These are phyloP conservation scores for Penicilliopsis zonata DNA, from an alignment of 495 filamentous ascomycete genomes.

Conservation along the genomic window DNA sequence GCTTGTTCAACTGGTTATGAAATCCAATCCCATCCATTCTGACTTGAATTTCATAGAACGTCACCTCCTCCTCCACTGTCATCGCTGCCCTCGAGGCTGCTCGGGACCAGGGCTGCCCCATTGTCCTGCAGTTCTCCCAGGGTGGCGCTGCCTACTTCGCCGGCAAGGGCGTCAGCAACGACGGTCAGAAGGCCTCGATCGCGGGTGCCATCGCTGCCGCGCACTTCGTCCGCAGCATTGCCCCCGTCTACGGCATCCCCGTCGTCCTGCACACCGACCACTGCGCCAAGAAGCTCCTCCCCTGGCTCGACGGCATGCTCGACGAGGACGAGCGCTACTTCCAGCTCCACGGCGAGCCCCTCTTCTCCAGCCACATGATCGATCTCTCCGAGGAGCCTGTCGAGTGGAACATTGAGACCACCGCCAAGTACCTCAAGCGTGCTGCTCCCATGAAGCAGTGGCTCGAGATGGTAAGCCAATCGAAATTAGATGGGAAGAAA, in stretches of 20 bases:
- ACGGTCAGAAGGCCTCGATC: slow-evolving; percentile 77
- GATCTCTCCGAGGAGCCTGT: slow-evolving; percentile 85
- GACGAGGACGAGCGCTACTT: slow-evolving; percentile 86
- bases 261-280: slow-evolving; percentile 90
- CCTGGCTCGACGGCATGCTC: slow-evolving; percentile 94
- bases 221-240: slow-evolving; percentile 84
- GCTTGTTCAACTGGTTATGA: too few species aligned
- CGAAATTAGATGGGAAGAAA: neutral
- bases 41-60: slow-evolving; percentile 40
- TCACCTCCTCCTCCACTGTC: slow-evolving; percentile 85
- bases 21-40: too few species aligned
- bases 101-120: slow-evolving; percentile 72
- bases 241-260: slow-evolving; percentile 78
- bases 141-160: slow-evolving; percentile 92
- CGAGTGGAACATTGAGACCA: slow-evolving; percentile 82
- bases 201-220: slow-evolving; percentile 78
- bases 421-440: slow-evolving; percentile 80
- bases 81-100: slow-evolving; percentile 88
- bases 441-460: slow-evolving; percentile 93
- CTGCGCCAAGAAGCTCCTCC: slow-evolving; percentile 87
- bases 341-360: slow-evolving; percentile 81
- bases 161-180: slow-evolving; percentile 85
- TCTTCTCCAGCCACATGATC: slow-evolving; percentile 97
- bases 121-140: slow-evolving; percentile 86
- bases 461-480: slow-evolving; percentile 79